These are phyloP conservation scores for Apophysomyces trapeziformis DNA, from an alignment of 371 early-diverging fungal species.

Conservation along the genomic window DNA sequence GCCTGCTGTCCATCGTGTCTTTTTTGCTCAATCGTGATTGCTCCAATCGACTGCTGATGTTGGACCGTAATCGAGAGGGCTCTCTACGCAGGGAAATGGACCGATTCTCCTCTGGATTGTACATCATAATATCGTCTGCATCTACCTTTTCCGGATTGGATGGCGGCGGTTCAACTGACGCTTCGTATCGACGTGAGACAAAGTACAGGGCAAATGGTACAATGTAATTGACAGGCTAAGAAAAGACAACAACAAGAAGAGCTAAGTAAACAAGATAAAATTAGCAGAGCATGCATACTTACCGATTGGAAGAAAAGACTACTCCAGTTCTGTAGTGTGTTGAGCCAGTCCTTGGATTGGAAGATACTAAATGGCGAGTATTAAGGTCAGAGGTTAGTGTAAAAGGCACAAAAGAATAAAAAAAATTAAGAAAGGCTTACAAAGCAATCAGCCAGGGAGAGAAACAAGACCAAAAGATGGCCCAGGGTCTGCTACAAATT, in stretches of 20 bases:
- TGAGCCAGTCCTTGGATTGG: slow-evolving; percentile 45
- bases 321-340: slow-evolving; percentile 48
- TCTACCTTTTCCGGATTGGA: slow-evolving; percentile 11
- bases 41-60: slow-evolving; percentile 14
- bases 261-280: not conserved
- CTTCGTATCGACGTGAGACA: slow-evolving; percentile 52
- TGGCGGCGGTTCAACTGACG: slow-evolving; percentile 28
- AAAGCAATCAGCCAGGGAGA: slow-evolving; percentile 68
- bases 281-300: slow-evolving; percentile 13
- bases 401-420: not conserved
- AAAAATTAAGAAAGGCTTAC: slow-evolving; percentile 44
- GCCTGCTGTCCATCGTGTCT: slow-evolving; percentile 1
- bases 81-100: slow-evolving; percentile 39
- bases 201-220: slow-evolving; percentile 78
- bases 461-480: slow-evolving; percentile 61
- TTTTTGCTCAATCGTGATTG: slow-evolving; percentile 1
- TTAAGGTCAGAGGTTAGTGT: not conserved
- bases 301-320: slow-evolving; percentile 55
- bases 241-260: slow-evolving; percentile 48
- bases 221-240: slow-evolving; percentile 76
- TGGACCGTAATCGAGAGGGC: slow-evolving; percentile 17
- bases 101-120: slow-evolving; percentile 42
- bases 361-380: slow-evolving; percentile 27
- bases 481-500: slow-evolving; percentile 56
- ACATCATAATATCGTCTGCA: slow-evolving; percentile 36